These are phyloP conservation scores for Eimeria tenella DNA, from an alignment of 169 alveolate genomes.

Conservation along the genomic window DNA sequence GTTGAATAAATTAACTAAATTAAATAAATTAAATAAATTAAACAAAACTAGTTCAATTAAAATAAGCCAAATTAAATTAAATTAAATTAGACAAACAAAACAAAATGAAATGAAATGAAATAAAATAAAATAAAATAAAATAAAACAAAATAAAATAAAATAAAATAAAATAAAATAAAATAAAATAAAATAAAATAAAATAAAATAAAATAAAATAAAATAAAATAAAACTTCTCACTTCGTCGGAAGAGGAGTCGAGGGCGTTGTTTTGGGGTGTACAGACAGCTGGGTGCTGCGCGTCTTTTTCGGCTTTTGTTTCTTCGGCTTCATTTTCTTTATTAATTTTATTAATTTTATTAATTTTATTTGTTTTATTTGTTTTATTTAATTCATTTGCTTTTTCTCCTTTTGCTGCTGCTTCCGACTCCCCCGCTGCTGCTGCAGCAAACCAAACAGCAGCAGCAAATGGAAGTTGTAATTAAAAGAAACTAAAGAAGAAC, in stretches of 20 bases:
- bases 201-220: background rate
- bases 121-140: constrained; percentile 61
- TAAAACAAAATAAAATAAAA: background rate
- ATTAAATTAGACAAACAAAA: background rate
- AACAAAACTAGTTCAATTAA: background rate
- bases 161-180: background rate
- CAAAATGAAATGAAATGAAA: background rate
- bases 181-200: no score
- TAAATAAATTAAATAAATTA: background rate
- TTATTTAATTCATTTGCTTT: no score
- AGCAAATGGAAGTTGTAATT: no score
- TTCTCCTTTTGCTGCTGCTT: no score
- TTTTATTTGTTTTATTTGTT: background rate
- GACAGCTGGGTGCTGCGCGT: background rate
- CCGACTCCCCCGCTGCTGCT: no score
- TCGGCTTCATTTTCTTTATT: background rate
- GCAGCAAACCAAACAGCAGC: no score
- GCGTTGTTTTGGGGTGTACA: no score
- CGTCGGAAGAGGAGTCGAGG: background rate
- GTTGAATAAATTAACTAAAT: background rate
- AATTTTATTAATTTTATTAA: no score
- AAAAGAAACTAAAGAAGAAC: no score
- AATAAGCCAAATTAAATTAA: background rate
- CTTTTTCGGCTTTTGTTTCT: background rate
- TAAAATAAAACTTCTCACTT: background rate